A percentile compares a stretch with the other conserved stretches of the same genome.
Evolutionary conservation across 495 filamentous ascomycete genomes (phyloP).

Genomic region (Melanomma pulvis-pyrius): DNA sequence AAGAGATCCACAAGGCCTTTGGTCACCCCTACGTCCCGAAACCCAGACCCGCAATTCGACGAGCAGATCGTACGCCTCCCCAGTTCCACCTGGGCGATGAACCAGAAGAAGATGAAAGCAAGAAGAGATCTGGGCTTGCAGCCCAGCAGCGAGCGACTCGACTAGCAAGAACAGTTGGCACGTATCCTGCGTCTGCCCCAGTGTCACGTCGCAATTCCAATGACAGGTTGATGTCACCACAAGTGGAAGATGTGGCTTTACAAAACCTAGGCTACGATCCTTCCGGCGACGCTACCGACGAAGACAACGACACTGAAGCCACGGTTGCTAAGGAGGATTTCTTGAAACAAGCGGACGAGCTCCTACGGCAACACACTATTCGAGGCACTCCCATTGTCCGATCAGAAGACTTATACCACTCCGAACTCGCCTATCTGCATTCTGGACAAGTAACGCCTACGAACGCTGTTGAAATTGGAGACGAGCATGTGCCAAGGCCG

Average conservation of each 20-base stretch:
- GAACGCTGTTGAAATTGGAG: slow-evolving; percentile 60
- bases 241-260: slow-evolving; percentile 10
- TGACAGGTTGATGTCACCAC: slow-evolving; percentile 11
- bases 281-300: slow-evolving; percentile 17
- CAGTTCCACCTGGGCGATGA: slow-evolving; percentile 23
- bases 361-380: slow-evolving; percentile 28
- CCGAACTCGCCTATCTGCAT: slow-evolving; percentile 28
- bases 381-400: slow-evolving; percentile 2
- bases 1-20: slow-evolving; percentile 31
- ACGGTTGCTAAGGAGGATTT: slow-evolving; percentile 3
- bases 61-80: slow-evolving; percentile 28
- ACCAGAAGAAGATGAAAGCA: slow-evolving; percentile 19
- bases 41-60: slow-evolving; percentile 34
- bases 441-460: slow-evolving; percentile 65
- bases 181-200: slow-evolving; percentile 31
- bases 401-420: slow-evolving; percentile 31
- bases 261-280: neutral
- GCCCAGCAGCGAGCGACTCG: slow-evolving; percentile 33
- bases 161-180: slow-evolving; percentile 27
- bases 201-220: slow-evolving; percentile 31
- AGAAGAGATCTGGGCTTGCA: slow-evolving; percentile 28
- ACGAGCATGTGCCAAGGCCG: slow-evolving; percentile 70
- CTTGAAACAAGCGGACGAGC: slow-evolving; percentile 21
- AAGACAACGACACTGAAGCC: slow-evolving; percentile 17
- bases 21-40: slow-evolving; percentile 28